phyloP scores from a whole-genome alignment of 2,329 filamentous ascomycete genomes.

The Trichophyton benhamiae region DNA sequence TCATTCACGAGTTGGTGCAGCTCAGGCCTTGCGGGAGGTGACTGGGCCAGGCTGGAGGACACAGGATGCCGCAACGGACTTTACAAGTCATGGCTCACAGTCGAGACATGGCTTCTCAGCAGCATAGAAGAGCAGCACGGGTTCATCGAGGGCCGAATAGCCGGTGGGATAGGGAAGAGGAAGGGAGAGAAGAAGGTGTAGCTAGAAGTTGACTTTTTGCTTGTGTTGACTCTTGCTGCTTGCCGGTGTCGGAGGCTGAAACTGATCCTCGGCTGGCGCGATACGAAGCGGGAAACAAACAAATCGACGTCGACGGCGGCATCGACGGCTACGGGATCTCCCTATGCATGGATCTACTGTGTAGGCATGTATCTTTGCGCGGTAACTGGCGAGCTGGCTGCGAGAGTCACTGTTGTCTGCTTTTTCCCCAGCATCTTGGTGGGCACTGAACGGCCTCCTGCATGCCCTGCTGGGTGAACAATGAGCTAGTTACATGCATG shows the following conservation, averaged over 20 bases:
- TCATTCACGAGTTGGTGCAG: conserved; percentile 18
- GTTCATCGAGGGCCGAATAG: no score
- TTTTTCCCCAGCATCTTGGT: background rate
- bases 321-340: background rate
- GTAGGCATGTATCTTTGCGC: background rate
- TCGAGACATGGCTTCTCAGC: background rate
- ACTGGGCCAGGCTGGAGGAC: background rate
- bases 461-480: background rate
- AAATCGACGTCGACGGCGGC: background rate
- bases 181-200: background rate
- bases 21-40: conserved; percentile 5
- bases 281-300: background rate
- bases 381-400: background rate
- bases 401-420: background rate
- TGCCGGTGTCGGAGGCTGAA: background rate
- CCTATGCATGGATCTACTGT: background rate
- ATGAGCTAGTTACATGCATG: background rate
- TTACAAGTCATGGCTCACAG: conserved; percentile 2
- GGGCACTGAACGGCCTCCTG: background rate
- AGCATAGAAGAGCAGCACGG: background rate
- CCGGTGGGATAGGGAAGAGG: background rate
- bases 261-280: background rate
- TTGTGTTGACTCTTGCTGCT: background rate
- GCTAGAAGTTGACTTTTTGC: background rate
- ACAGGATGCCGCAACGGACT: background rate